phyloP scores from a whole-genome alignment of 1,139 yeast species.

The Yamadazyma sp. region DNA sequence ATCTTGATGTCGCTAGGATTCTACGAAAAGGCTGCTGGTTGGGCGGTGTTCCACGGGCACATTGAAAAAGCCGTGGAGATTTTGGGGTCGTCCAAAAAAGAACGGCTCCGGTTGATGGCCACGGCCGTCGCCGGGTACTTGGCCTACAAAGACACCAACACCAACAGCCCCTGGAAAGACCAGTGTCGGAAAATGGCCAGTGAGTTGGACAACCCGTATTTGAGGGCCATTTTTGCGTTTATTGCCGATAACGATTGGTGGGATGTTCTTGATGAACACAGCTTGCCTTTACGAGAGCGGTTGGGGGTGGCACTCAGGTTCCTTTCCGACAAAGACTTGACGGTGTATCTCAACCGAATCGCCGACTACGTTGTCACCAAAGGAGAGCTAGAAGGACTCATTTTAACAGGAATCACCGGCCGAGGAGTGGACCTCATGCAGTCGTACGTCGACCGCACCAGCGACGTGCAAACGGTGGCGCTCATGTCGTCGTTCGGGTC shows the following conservation, averaged over 20 bases:
- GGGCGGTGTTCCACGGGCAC: slow-evolving; percentile 96
- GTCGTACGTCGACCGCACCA: slow-evolving; percentile 83
- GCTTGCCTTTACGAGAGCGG: slow-evolving; percentile 84
- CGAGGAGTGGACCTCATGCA: slow-evolving; percentile 79
- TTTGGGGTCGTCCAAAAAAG: slow-evolving; percentile 58
- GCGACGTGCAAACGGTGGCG: slow-evolving; percentile 93
- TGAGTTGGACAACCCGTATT: slow-evolving; percentile 84
- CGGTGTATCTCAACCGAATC: slow-evolving; percentile 64
- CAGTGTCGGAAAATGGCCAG: slow-evolving; percentile 87
- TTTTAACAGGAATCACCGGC: slow-evolving; percentile 86
- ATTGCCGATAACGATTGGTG: slow-evolving; percentile 96
- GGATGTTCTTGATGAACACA: slow-evolving; percentile 89
- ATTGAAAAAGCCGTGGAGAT: slow-evolving; percentile 78
- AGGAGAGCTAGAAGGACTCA: slow-evolving; percentile 90
- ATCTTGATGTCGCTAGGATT: slow-evolving; percentile 59
- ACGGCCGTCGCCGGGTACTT: slow-evolving; percentile 93
- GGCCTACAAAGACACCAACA: slow-evolving; percentile 61
- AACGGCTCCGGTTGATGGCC: slow-evolving; percentile 73
- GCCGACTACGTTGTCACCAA: slow-evolving; percentile 68
- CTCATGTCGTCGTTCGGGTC: slow-evolving; percentile 76
- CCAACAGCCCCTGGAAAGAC: slow-evolving; percentile 90
- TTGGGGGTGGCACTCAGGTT: slow-evolving; percentile 88
- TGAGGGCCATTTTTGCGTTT: slow-evolving; percentile 89
- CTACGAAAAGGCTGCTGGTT: slow-evolving; percentile 91
- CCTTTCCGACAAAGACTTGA: slow-evolving; percentile 73